Percentiles rank a stretch among this genome's conserved stretches.
These are phyloP conservation scores for Yamadazyma friedrichii DNA, from an alignment of 1,139 yeast species.

Conservation along the genomic window DNA sequence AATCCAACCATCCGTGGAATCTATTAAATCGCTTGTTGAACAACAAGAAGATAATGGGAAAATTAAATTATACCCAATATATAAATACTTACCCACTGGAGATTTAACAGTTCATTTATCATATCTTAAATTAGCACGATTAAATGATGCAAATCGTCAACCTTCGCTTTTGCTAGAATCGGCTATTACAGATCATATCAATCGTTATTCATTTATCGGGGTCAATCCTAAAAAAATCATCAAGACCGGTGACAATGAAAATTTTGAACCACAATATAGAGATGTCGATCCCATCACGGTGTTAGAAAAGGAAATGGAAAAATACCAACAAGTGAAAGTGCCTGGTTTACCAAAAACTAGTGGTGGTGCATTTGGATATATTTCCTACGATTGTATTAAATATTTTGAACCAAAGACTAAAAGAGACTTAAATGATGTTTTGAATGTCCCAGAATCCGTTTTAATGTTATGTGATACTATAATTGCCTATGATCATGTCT, in stretches of 20 bases:
- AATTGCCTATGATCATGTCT: constrained; percentile 91
- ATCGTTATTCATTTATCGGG: constrained; percentile 89
- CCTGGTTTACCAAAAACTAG: constrained; percentile 83
- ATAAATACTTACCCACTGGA: constrained; percentile 69
- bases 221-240: constrained; percentile 77
- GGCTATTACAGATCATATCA: constrained; percentile 82
- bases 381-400: constrained; percentile 93
- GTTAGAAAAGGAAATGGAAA: constrained; percentile 69
- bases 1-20: constrained; percentile 63
- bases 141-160: constrained; percentile 57
- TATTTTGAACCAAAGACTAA: constrained; percentile 92
- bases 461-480: constrained; percentile 89
- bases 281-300: constrained; percentile 74
- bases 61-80: constrained; percentile 73
- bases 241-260: constrained; percentile 62
- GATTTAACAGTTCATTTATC: constrained; percentile 88
- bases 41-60: constrained; percentile 28
- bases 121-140: constrained; percentile 74
- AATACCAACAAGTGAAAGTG: constrained; percentile 64
- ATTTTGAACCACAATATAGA: constrained; percentile 32
- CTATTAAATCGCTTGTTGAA: constrained; percentile 44
- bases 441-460: constrained; percentile 86
- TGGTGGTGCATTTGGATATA: constrained; percentile 96
- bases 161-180: constrained; percentile 86
- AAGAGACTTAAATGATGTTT: constrained; percentile 70